These are phyloP conservation scores for Atractiella rhizophila DNA, from an alignment of 768 basidiomycete genomes.

Conservation along the genomic window DNA sequence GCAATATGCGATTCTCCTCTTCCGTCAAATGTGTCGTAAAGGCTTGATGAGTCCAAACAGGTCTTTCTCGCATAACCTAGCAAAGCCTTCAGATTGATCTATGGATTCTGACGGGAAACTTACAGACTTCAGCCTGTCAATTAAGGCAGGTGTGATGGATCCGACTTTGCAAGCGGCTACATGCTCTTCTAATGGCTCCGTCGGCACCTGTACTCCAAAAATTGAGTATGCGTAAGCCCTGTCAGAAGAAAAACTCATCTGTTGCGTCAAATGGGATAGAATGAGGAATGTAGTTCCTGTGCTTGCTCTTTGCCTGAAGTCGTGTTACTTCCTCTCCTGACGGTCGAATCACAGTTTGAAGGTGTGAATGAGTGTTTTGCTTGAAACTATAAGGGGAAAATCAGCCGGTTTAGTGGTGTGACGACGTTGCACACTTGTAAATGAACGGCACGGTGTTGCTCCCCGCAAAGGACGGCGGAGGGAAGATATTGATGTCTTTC, in stretches of 20 bases:
- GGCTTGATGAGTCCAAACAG: conserved; percentile 70
- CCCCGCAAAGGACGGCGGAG: conserved; percentile 72
- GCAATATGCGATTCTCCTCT: conserved; percentile 41
- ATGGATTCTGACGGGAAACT: not conserved
- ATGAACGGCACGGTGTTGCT: conserved; percentile 50
- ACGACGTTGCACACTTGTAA: conserved; percentile 35
- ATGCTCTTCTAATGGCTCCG: conserved; percentile 11
- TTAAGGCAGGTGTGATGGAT: conserved; percentile 32
- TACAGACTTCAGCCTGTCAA: conserved; percentile 16
- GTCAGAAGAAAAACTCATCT: too few relatives aligned
- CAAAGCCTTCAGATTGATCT: not conserved
- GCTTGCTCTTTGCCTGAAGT: too few relatives aligned
- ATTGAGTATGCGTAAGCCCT: too few relatives aligned
- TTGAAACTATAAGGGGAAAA: too few relatives aligned
- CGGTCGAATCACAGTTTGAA: too few relatives aligned
- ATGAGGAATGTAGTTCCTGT: too few relatives aligned
- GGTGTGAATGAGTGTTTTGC: too few relatives aligned
- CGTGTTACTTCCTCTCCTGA: too few relatives aligned
- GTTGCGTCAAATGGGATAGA: too few relatives aligned
- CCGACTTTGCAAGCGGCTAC: conserved; percentile 36
- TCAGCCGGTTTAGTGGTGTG: not conserved
- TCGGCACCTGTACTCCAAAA: too few relatives aligned
- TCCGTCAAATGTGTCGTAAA: conserved; percentile 55
- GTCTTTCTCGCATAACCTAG: conserved; percentile 46
- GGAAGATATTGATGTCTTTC: conserved; percentile 38